Base-by-base conservation (phyloP, 2,329 filamentous ascomycete species). In the Ceratocystiopsis brevicomis region DNA sequence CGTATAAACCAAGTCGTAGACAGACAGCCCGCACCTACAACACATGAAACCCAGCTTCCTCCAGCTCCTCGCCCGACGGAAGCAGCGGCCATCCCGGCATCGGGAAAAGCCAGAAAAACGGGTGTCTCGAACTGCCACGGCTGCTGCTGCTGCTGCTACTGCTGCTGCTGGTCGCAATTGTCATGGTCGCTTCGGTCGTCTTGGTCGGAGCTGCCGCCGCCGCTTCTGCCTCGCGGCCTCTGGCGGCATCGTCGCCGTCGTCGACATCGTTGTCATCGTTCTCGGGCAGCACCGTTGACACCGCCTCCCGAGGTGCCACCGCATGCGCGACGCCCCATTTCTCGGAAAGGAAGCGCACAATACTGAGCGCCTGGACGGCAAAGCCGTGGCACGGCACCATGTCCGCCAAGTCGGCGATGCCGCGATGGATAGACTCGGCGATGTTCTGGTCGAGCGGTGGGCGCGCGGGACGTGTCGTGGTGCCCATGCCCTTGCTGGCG, bases 311-410 rank as follows among this genome's bases (percentile, higher is more conserved):
- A 39, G 43, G 19, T 18, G 41, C 32, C 25, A 73, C 59, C 1
- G 67, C 59, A 2, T 73, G 62, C 2, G 71, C 60, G 34, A 77
- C 66, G 33, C 70, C 61, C 73, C 73, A 78, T 48, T 73, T 72
- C 48, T 63, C 64, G 8, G 70, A 68, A 1, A 78, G 58, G 47
- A 68, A 75, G 1, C 66, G 64, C 4, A 78, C 56, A 16, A 78
- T 77, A 48, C 71, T 71, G 39, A 75, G 62, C 0, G 71, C 71
- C 49, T 75, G 71, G 50, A 73, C 68, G 12, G 71, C 71, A 51
- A 76, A 76, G 44, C 71, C 67, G 50, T 76, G 71, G 44, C 71
- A 75, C 0, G 67, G 67, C 0, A 68, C 66, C 74, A 78, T 78
- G 50, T 76, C 70, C 1, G 66, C 66, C 15, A 78, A 58, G 47